phyloP scores from a whole-genome alignment of 768 basidiomycete genomes.

The Tricholoma hemisulphureum region DNA sequence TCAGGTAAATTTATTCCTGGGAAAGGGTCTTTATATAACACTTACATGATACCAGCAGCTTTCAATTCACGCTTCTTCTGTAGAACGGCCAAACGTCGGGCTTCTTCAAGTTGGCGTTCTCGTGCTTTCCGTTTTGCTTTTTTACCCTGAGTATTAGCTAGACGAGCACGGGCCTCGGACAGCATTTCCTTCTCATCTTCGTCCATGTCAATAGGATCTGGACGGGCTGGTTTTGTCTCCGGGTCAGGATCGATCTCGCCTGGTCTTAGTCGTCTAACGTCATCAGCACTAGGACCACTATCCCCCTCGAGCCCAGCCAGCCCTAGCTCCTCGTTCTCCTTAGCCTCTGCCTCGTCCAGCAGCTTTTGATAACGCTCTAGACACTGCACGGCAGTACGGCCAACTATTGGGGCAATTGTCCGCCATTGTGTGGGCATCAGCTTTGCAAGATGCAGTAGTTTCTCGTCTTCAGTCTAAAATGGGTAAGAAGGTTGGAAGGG shows the following conservation, averaged over 20 bases:
- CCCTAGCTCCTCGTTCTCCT: conserved; percentile 94
- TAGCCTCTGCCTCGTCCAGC: conserved; percentile 93
- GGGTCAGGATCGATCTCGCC: conserved; percentile 99
- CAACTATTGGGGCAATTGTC: conserved; percentile 97
- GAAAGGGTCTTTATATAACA: conserved; percentile 15
- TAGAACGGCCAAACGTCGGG: conserved; percentile 86
- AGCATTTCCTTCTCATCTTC: conserved; percentile 99
- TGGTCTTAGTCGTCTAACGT: conserved; percentile 82
- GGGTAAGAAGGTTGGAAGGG: conserved; percentile 2
- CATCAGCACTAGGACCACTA: conserved; percentile 85
- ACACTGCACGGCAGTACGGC: conserved; percentile 96
- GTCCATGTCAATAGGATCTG: conserved; percentile 99
- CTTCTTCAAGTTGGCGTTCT: conserved; percentile 96
- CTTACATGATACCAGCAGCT: conserved; percentile 94
- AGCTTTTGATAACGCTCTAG: conserved; percentile 97
- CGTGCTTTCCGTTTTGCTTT: conserved; percentile 99
- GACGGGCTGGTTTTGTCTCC: conserved; percentile 95
- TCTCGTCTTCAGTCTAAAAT: conserved; percentile 91
- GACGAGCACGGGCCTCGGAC: conserved; percentile 94
- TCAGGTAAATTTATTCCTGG: conserved; percentile 4
- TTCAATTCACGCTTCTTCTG: conserved; percentile 98
- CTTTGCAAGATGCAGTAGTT: conserved; percentile 94
- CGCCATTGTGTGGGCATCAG: conserved; percentile 99
- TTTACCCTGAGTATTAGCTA: conserved; percentile 99
- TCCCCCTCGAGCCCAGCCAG: conserved; percentile 82